phyloP scores from a whole-genome alignment of 2,329 filamentous ascomycete species.

The Arthrobotrys pseudoclavata region DNA sequence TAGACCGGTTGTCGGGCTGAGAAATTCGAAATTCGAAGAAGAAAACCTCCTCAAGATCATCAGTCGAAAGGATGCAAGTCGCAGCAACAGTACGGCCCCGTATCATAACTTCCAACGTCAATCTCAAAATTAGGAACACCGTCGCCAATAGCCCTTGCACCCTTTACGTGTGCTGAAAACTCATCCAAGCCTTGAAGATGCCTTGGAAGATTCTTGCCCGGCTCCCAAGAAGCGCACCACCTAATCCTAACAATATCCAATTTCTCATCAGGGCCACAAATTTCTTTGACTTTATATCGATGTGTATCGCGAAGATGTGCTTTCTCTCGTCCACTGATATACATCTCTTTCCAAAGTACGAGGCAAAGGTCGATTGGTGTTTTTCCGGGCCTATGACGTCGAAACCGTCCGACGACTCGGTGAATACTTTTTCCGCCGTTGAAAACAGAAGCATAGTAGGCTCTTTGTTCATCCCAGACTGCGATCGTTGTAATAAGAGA shows the following conservation, averaged over 20 bases:
- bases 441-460: slow-evolving; percentile 4
- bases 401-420: slow-evolving; percentile 18
- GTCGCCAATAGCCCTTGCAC: not conserved
- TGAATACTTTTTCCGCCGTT: not conserved
- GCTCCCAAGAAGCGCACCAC: slow-evolving; percentile 26
- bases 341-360: slow-evolving; percentile 26
- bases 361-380: slow-evolving; percentile 13
- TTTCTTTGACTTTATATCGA: slow-evolving; percentile 12
- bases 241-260: not conserved
- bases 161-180: not conserved
- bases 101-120: slow-evolving; percentile 5
- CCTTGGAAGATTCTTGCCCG: not conserved
- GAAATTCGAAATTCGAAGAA: not conserved
- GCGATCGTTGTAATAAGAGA: slow-evolving; percentile 24
- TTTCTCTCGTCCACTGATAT: slow-evolving; percentile 24
- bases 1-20: too few relatives aligned
- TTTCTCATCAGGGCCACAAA: slow-evolving; percentile 1
- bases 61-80: slow-evolving; percentile 2
- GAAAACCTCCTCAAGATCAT: too few relatives aligned
- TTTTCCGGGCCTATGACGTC: not conserved
- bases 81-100: not conserved
- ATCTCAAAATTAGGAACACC: slow-evolving; percentile 3
- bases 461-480: slow-evolving; percentile 2
- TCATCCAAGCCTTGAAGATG: not conserved
- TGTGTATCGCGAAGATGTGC: not conserved